Conservation (phyloP, 805 yeast species). For the Metschnikowia shivogae region DNA sequence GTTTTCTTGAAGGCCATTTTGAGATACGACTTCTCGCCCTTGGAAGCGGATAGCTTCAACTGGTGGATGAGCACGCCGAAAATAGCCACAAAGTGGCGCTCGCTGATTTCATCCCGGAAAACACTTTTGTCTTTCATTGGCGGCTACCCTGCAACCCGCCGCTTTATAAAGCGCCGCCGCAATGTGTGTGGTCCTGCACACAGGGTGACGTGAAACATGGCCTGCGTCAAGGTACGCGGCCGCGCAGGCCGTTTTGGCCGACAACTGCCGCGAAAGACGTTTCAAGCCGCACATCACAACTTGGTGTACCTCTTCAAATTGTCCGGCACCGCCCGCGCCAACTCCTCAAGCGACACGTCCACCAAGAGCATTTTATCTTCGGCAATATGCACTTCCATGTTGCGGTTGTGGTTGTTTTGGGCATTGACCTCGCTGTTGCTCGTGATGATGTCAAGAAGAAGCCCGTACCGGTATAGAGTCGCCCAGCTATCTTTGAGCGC, state of each 20-base stretch:
- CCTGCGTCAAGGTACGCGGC: not conserved
- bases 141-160: too few species aligned
- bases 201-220: not conserved
- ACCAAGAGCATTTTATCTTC: slow-evolving; percentile 49
- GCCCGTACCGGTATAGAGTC: slow-evolving; percentile 49
- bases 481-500: slow-evolving; percentile 76
- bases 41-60: slow-evolving; percentile 27
- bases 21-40: slow-evolving; percentile 1
- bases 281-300: slow-evolving; percentile 8
- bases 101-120: slow-evolving; percentile 28
- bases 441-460: slow-evolving; percentile 48
- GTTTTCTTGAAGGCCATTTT: slow-evolving; percentile 17
- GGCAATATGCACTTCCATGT: slow-evolving; percentile 31
- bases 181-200: not conserved
- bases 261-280: not conserved
- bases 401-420: slow-evolving; percentile 24
- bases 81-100: slow-evolving; percentile 56
- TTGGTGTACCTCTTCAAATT: slow-evolving; percentile 12
- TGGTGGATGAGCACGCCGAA: slow-evolving; percentile 47
- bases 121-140: too few species aligned
- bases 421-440: slow-evolving; percentile 38
- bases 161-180: not conserved
- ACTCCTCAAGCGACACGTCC: slow-evolving; percentile 50
- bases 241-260: not conserved
- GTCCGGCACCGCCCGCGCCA: slow-evolving; percentile 27